Base-by-base conservation (phyloP, 1,139 yeast genomes). In the Suhomyces chickasaworum region DNA sequence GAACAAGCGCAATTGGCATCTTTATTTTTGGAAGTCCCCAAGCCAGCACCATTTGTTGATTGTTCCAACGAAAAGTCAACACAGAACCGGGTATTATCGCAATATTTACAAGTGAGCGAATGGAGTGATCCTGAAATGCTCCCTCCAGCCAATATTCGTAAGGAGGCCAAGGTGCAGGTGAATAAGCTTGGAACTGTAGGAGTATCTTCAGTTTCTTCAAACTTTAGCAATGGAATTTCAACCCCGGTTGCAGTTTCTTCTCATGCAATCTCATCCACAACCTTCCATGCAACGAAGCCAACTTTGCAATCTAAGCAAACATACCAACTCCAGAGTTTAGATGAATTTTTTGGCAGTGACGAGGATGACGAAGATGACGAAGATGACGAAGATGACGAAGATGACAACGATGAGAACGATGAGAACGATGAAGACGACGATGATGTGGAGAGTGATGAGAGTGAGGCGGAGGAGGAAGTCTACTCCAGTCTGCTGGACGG, bases 1-100 rank as follows among this genome's bases (percentile, higher is more conserved):
- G 65, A 63, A 23, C 66, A 70, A 47, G 61, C 65, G 7, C 83
- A 84, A 52, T 71, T 95, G 53, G 93, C 95, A 0, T 75, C 87
- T 0, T 71, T 95, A 37, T 73, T 93, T 46, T 74, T 93, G 32
- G 96, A 90, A 59, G 93, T 88, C 0, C 89, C 95, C 2, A 90
- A 91, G 57, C 89, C 88, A 0, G 68, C 83, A 44, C 87, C 89
- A 1, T 53, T 56, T 22, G 49, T 55, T 6, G 33, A 41, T 17
- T 36, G 35, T 3, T 31, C 30, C 7, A 33, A 44, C 30, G 39
- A 38, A 4, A 45, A 35, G 29, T 23, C 33, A 15, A 38, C 39
- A n/a, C 63, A 54, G 41, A 53, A 45, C 55, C 64, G 41, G 39
- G 56, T 51, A 8, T 53, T 66, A 21, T 30, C 44, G 12, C 52